phyloP scores from a whole-genome alignment of 2,329 filamentous ascomycete species.

The Arthrobotrys iridis region DNA sequence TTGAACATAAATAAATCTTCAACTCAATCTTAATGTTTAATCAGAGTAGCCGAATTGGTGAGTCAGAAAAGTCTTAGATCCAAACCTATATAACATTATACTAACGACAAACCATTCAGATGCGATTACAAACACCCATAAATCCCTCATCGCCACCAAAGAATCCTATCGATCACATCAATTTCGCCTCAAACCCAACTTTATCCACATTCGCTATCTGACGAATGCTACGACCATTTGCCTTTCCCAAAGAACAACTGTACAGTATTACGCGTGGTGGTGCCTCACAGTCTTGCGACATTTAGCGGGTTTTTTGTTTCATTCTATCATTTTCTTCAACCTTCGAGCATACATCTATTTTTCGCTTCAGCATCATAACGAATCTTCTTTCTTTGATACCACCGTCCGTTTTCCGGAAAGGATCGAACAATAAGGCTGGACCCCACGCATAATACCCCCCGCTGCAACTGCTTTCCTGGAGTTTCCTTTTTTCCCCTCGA shows the following conservation, averaged over 20 bases:
- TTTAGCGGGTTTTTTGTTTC: constrained; percentile 51
- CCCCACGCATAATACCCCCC: constrained; percentile 54
- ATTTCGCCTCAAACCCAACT: constrained; percentile 36
- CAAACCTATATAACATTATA: constrained; percentile 1
- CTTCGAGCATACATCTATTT: constrained; percentile 27
- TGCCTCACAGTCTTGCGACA: constrained; percentile 49
- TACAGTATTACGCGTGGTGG: constrained; percentile 55
- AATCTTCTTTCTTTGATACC: constrained; percentile 52
- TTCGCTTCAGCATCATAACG: constrained; percentile 34
- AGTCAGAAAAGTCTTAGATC: constrained; percentile 28
- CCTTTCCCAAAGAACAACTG: constrained; percentile 38
- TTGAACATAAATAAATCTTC: constrained; percentile 48
- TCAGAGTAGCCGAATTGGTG: constrained; percentile 46
- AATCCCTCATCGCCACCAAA: constrained; percentile 30
- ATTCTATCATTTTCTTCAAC: constrained; percentile 37
- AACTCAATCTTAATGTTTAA: constrained; percentile 7
- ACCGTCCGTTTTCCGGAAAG: constrained; percentile 37
- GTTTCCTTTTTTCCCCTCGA: constrained; percentile 14
- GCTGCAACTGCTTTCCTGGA: constrained; percentile 25
- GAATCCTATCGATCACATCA: constrained; percentile 27
- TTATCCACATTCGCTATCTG: constrained; percentile 41
- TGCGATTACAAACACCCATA: constrained; percentile 45
- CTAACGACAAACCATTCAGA: constrained; percentile 35
- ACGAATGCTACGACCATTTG: constrained; percentile 52
- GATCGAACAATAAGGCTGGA: constrained; percentile 46